A percentile compares a stretch with the other conserved stretches of the same genome.
Evolutionary conservation across 73 alveolate species (phyloP).

Genomic region (Symbiodinium pilosum): DNA sequence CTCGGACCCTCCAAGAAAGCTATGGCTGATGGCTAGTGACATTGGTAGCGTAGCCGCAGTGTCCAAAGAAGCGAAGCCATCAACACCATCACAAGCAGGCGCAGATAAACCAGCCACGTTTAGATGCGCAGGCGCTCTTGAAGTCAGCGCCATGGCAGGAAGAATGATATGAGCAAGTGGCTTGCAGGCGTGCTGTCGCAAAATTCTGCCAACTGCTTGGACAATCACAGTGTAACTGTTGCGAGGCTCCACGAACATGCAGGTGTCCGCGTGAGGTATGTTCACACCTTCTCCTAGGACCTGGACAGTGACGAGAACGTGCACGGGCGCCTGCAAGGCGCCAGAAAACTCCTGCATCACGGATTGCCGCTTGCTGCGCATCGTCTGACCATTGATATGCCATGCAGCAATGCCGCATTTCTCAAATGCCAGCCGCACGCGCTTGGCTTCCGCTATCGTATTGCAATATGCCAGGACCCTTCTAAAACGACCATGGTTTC

Average conservation of each 20-base stretch:
- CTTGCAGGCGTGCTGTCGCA: conserved; percentile 42
- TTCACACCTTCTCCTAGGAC: conserved; percentile 71
- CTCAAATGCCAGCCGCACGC: conserved; percentile 38
- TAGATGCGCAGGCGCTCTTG: no score
- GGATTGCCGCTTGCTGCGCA: neutral
- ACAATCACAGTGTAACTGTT: conserved; percentile 32
- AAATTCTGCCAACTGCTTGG: conserved; percentile 40
- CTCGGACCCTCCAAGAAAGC: no score
- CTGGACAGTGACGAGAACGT: conserved; percentile 64
- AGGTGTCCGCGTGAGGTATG: conserved; percentile 79
- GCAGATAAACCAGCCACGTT: no score
- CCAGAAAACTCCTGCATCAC: conserved; percentile 36
- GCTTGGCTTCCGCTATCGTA: conserved; percentile 28
- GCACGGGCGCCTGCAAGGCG: conserved; percentile 25
- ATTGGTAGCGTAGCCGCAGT: no score
- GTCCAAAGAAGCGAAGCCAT: no score
- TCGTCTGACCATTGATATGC: conserved; percentile 42
- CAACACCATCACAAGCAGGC: no score
- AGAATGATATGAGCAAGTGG: conserved; percentile 55
- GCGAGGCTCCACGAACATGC: conserved; percentile 91
- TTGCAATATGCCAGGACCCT: conserved; percentile 70
- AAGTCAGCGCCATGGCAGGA: conserved; percentile 21
- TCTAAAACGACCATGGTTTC: neutral
- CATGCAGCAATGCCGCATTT: conserved; percentile 40
- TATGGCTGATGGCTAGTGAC: no score